phyloP scores from a whole-genome alignment of 2,329 filamentous ascomycete genomes.

The Thelonectria blattea region DNA sequence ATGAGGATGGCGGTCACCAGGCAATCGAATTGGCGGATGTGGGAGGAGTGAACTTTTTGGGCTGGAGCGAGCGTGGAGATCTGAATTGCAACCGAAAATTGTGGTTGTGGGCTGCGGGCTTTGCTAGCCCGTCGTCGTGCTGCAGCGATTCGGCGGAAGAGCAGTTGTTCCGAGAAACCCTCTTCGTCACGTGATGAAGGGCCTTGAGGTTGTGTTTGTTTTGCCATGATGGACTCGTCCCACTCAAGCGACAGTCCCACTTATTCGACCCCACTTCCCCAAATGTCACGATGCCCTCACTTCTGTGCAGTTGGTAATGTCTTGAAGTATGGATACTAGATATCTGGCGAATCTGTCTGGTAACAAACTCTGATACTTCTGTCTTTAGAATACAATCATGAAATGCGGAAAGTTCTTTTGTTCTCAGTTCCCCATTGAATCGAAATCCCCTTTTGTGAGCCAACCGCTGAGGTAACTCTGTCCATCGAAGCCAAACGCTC shows the following conservation, averaged over 20 bases:
- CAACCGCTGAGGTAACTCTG: too few species aligned
- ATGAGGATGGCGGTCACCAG: conserved; percentile 55
- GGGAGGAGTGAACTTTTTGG: conserved; percentile 47
- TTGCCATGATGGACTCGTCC: neutral
- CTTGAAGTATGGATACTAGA: neutral
- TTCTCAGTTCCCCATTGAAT: too few species aligned
- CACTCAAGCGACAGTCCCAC: neutral
- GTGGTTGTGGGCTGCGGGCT: conserved; percentile 48
- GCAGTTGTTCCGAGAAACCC: conserved; percentile 36
- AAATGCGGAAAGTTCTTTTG: too few species aligned
- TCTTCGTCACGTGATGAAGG: conserved; percentile 26
- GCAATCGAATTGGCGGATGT: conserved; percentile 54
- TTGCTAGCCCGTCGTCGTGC: conserved; percentile 45
- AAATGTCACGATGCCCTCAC: neutral
- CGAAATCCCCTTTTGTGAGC: too few species aligned
- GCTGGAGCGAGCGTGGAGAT: conserved; percentile 39
- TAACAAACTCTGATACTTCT: too few species aligned
- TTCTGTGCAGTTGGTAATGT: neutral
- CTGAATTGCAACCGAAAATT: conserved; percentile 45
- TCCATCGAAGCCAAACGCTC: too few species aligned
- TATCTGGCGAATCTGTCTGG: too few species aligned
- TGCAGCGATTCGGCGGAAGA: conserved; percentile 38
- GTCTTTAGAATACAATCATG: too few species aligned
- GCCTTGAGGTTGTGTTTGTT: too few species aligned
- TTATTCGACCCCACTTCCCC: neutral